Evolutionary conservation across 192 early-diverging fungal species (phyloP), one percentile per base, ranked within the genome.

Genomic region (Coemansia sp.): DNA sequence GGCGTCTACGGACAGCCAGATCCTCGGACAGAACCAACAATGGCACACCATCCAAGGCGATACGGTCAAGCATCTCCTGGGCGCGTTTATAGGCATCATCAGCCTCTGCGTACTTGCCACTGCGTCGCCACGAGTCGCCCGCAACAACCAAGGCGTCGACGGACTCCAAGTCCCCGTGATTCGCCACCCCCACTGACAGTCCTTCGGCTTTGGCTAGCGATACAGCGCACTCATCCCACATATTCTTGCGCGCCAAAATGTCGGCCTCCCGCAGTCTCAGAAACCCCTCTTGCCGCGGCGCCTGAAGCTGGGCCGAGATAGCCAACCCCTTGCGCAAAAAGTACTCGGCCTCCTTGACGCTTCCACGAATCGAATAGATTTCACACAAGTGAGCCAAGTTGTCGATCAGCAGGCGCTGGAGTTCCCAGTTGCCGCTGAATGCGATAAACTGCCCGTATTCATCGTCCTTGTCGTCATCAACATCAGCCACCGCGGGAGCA

Each of bases 331-430:
- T 74, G 9, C 63, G 67, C 31, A 75, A 31, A 57, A 83, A 78
- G 59, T 83, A 78, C 39, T 83, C 76, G 5, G 66, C 72, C 44
- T 83, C 81, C 64, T 70, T 75, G 17, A 69, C 62, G 41, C 81
- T 83, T 21, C 81, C 81, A 2, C 81, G 72, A 4, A 78, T 24
- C 42, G 75, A 75, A 40, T 69, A 72, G 13, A 83, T 42, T 17
- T 78, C 66, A 6, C 70, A 53, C 63, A 83, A 34, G 37, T 83
- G 67, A 0, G 50, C 69, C 64, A 78, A 42, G 16, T 63, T 70
- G 35, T 75, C 76, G 19, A 78, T 56, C 40, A 78, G 34, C 45
- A 78, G 56, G 8, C 81, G 76, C 76, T 83, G 76, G 6, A 78
- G 64, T 50, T 69, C 69, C 81, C 76, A 83, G 61, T 75, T 78